These are phyloP conservation scores for Saccharomyces hybrid DNA, from an alignment of 1,139 yeast genomes.

Conservation along the genomic window DNA sequence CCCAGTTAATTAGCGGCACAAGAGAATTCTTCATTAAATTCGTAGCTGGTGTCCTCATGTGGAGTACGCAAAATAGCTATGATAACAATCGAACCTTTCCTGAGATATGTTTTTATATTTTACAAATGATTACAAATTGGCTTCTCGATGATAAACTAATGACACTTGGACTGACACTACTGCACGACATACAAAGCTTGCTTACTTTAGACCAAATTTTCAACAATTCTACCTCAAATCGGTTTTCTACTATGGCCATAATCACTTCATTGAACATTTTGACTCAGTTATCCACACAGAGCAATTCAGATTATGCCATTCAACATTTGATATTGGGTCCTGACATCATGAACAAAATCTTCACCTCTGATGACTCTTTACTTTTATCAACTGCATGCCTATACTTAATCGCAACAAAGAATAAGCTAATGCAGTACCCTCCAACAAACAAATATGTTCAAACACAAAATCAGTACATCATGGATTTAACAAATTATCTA, in stretches of 20 bases:
- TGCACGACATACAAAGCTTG: neutral
- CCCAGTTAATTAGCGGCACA: neutral
- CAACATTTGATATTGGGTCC: conserved; percentile 1
- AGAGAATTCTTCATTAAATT: neutral
- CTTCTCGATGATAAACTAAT: neutral
- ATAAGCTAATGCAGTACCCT: conserved; percentile 22
- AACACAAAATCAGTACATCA: conserved; percentile 46
- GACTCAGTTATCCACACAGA: neutral
- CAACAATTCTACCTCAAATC: neutral
- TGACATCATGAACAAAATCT: conserved; percentile 8
- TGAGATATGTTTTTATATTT: neutral
- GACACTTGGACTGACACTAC: neutral
- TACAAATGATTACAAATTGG: neutral
- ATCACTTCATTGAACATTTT: neutral
- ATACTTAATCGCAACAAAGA: conserved; percentile 42
- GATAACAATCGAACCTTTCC: neutral
- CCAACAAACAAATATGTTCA: conserved; percentile 23
- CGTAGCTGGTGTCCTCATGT: neutral
- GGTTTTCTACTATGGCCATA: neutral
- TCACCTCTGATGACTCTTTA: conserved; percentile 20
- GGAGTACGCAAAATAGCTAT: neutral
- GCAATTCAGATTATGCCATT: neutral
- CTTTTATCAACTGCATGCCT: conserved; percentile 34
- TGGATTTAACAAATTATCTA: conserved; percentile 52
- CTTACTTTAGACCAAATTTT: neutral